Conservation (phyloP, 2,329 filamentous ascomycete species). For the Tolypocladium inflatum region DNA sequence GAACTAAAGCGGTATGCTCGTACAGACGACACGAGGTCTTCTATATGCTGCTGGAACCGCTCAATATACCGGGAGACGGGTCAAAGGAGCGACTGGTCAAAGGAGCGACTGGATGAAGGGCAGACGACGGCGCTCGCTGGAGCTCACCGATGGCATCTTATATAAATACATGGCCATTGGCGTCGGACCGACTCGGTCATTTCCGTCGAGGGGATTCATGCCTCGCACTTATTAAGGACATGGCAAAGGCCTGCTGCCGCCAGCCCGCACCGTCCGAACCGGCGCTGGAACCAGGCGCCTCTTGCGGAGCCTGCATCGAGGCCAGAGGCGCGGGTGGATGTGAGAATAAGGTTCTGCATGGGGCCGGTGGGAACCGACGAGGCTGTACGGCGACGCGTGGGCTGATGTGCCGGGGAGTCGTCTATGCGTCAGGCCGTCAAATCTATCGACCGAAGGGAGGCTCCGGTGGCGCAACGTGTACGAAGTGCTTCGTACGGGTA, state of each 20-base stretch:
- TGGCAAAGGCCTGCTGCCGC: neutral
- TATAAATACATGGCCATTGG: neutral
- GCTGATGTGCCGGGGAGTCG: neutral
- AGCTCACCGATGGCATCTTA: neutral
- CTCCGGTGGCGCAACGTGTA: no score
- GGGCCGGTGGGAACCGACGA: neutral
- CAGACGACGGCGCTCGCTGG: neutral
- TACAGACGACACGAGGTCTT: neutral
- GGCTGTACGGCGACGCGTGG: neutral
- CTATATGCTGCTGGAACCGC: neutral
- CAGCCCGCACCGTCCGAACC: no score
- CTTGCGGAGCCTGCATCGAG: no score
- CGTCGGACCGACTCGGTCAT: neutral
- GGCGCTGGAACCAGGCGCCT: no score
- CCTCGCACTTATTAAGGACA: neutral
- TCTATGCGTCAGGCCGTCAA: neutral
- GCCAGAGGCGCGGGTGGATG: no score
- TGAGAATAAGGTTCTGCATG: no score
- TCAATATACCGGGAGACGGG: neutral
- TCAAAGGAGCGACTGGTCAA: neutral
- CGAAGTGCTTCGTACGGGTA: no score
- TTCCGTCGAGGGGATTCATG: neutral
- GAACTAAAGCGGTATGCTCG: neutral
- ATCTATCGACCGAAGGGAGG: no score
- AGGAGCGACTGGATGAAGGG: neutral